Evolutionary conservation across 139 green algal genomes (phyloP).

Genomic region (Nannochloris sp.): DNA sequence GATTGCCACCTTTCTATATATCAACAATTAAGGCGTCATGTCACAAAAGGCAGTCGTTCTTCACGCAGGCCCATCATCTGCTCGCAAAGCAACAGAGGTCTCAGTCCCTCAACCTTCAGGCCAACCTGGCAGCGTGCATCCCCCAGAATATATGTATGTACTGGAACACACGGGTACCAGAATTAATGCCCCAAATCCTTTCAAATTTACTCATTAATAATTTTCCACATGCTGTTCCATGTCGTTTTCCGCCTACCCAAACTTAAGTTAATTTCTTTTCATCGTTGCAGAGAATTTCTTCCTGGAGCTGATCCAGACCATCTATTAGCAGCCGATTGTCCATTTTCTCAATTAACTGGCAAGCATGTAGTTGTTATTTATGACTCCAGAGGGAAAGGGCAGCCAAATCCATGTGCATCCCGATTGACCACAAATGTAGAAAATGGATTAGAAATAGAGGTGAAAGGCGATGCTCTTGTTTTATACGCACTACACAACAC

Average conservation of each 20-base stretch:
- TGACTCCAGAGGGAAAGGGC: neutral
- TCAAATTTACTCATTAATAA: neutral
- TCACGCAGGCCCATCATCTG: neutral
- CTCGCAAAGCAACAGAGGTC: neutral
- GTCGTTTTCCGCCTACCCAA: no score
- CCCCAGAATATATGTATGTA: neutral
- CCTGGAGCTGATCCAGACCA: neutral
- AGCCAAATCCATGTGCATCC: neutral
- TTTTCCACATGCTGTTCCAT: neutral
- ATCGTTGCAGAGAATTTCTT: neutral
- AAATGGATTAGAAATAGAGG: neutral
- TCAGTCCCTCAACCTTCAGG: neutral
- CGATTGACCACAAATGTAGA: constrained; percentile 6
- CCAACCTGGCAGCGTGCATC: neutral
- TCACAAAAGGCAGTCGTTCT: neutral
- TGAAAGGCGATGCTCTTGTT: constrained; percentile 8
- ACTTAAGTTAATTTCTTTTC: neutral
- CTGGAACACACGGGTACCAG: no score
- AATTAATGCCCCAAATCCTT: no score
- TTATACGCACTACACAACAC: neutral
- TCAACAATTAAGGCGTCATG: no score
- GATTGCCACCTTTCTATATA: no score
- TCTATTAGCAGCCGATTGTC: constrained; percentile 3
- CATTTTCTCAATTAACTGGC: neutral
- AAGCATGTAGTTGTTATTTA: constrained; percentile 2